phyloP scores from a whole-genome alignment of 768 basidiomycete genomes.

The Lactarius sanguifluus region DNA sequence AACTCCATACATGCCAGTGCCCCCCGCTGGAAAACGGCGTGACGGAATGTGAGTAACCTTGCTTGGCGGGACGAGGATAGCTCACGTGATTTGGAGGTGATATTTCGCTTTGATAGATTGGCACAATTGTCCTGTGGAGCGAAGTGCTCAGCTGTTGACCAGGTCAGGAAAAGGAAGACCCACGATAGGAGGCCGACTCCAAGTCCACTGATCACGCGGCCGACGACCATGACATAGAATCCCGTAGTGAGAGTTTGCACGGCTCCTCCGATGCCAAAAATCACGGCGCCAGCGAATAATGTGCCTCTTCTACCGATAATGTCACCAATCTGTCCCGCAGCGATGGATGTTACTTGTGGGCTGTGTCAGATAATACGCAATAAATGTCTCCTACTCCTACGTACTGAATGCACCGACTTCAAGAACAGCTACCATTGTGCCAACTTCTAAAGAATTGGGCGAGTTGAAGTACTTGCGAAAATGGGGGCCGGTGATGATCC shows the following conservation, averaged over 20 bases:
- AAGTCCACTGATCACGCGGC: conserved; percentile 80
- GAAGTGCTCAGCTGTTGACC: neutral
- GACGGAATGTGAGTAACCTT: conserved; percentile 8
- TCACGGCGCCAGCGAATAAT: conserved; percentile 74
- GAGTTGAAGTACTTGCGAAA: conserved; percentile 81
- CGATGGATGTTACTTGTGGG: conserved; percentile 75
- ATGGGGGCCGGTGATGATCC: conserved; percentile 85
- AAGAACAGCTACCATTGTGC: conserved; percentile 95
- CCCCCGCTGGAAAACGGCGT: conserved; percentile 61
- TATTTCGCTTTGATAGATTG: conserved; percentile 94
- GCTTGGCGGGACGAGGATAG: neutral
- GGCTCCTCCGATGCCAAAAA: conserved; percentile 85
- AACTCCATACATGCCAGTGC: conserved; percentile 95
- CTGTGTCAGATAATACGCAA: conserved; percentile 18
- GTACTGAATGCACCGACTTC: conserved; percentile 89
- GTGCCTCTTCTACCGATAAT: conserved; percentile 82
- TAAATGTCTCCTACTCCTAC: conserved; percentile 28
- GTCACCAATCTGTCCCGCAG: conserved; percentile 88
- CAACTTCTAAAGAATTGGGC: conserved; percentile 70
- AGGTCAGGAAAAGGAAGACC: conserved; percentile 34
- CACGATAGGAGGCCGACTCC: conserved; percentile 90
- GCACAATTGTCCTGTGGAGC: conserved; percentile 79
- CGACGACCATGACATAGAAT: conserved; percentile 78
- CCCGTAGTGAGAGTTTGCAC: conserved; percentile 83
- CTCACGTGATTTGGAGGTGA: conserved; percentile 84